These are phyloP conservation scores for Phaeolepiota aurea DNA, from an alignment of 768 basidiomycete genomes.

Conservation along the genomic window DNA sequence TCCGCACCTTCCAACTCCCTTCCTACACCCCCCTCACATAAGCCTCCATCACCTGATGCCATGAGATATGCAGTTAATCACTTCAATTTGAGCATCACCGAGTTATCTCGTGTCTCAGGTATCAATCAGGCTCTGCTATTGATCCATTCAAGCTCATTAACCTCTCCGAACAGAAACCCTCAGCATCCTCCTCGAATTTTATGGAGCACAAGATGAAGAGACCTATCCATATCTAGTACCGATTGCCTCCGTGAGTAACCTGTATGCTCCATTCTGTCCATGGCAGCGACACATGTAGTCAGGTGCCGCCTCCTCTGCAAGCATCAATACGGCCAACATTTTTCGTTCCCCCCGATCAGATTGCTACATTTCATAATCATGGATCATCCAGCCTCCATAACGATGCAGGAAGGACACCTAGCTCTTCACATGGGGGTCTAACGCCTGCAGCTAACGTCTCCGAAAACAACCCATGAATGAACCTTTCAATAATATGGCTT, in stretches of 20 bases:
- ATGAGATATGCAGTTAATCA: constrained; percentile 60
- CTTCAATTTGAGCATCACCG: constrained; percentile 52
- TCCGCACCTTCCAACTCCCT: constrained; percentile 68
- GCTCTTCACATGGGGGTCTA: constrained; percentile 50
- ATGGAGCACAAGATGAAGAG: constrained; percentile 49
- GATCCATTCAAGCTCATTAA: constrained; percentile 4
- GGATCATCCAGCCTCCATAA: constrained; percentile 6
- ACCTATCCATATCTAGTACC: constrained; percentile 40
- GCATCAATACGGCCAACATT: constrained; percentile 23
- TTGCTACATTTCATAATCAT: constrained; percentile 9
- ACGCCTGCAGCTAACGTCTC: constrained; percentile 29
- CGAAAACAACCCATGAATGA: constrained; percentile 4
- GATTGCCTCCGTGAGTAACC: constrained; percentile 40
- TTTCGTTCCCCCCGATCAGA: constrained; percentile 30
- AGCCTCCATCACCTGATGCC: constrained; percentile 63
- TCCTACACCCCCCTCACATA: constrained; percentile 75
- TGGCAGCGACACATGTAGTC: constrained; percentile 4
- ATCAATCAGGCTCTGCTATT: constrained; percentile 3
- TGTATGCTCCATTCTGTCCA: constrained; percentile 3
- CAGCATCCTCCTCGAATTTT: constrained; percentile 65
- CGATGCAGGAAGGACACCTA: constrained; percentile 42
- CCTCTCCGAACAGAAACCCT: constrained; percentile 43
- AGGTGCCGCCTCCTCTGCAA: constrained; percentile 42
- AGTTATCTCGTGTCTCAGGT: constrained; percentile 59
- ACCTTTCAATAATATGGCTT: not conserved